Evolutionary conservation across 805 yeast species (phyloP).

Genomic region (Starmerella floris): DNA sequence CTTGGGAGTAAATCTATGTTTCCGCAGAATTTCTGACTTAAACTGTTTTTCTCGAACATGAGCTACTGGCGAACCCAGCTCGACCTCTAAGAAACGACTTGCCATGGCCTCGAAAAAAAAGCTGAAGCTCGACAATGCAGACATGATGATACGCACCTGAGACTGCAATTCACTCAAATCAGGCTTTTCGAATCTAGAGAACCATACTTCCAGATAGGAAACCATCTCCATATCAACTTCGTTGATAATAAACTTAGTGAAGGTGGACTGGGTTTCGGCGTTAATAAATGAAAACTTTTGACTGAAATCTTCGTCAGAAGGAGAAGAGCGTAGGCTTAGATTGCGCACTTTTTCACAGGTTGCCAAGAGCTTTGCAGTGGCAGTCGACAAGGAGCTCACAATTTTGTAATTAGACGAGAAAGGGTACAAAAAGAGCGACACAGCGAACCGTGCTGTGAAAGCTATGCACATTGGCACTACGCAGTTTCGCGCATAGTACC

Average conservation of each 20-base stretch:
- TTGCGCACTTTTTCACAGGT: conserved; percentile 3
- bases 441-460: conserved; percentile 18
- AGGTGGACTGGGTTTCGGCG: conserved; percentile 10
- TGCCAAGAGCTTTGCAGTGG: conserved; percentile 7
- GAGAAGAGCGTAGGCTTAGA: conserved; percentile 3
- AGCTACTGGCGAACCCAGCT: neutral
- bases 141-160: conserved; percentile 16
- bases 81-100: conserved; percentile 4
- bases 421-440: conserved; percentile 22
- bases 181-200: conserved; percentile 21
- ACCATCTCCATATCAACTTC: conserved; percentile 18
- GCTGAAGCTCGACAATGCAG: conserved; percentile 19
- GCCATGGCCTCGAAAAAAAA: conserved; percentile 17
- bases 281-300: conserved; percentile 8
- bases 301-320: conserved; percentile 12
- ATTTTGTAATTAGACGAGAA: conserved; percentile 21
- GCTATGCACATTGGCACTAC: conserved; percentile 23
- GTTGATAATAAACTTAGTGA: conserved; percentile 12
- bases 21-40: neutral
- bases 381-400: conserved; percentile 12
- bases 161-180: conserved; percentile 23
- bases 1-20: neutral
- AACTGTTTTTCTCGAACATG: neutral
- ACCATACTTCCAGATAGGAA: conserved; percentile 18
- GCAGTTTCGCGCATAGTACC: conserved; percentile 16